Conservation (phyloP, 177 flowering plant genomes). For the Vitis hybrid region DNA sequence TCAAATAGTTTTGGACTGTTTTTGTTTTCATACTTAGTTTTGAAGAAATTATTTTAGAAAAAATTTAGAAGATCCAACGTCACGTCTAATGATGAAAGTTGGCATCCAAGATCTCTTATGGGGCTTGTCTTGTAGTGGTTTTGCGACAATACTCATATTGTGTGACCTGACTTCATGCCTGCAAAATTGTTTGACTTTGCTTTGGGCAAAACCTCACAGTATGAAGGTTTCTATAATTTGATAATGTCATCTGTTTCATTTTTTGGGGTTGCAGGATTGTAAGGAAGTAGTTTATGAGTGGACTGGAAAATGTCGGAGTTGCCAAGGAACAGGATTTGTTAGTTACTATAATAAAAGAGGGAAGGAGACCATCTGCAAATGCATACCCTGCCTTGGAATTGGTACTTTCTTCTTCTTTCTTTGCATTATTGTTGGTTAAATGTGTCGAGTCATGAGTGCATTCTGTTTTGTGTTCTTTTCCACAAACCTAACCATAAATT, state of each 20-base stretch:
- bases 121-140: too few species aligned
- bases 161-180: not conserved
- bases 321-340: conserved; percentile 89
- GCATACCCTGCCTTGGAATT: conserved; percentile 93
- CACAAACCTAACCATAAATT: not conserved
- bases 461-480: not conserved
- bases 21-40: too few species aligned
- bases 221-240: too few species aligned
- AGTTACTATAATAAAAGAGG: conserved; percentile 89
- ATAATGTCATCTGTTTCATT: not conserved
- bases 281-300: conserved; percentile 91
- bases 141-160: not conserved
- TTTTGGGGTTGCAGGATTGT: conserved; percentile 66
- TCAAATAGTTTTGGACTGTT: too few species aligned
- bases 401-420: conserved; percentile 46
- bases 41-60: too few species aligned
- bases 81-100: too few species aligned
- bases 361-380: conserved; percentile 80
- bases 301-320: conserved; percentile 96
- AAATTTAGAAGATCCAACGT: too few species aligned
- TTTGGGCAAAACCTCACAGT: too few species aligned
- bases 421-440: not conserved
- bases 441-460: not conserved
- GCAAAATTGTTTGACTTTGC: too few species aligned
- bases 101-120: too few species aligned